Conservation (phyloP, 345 rosid genomes). For the Reutealis trisperma region DNA sequence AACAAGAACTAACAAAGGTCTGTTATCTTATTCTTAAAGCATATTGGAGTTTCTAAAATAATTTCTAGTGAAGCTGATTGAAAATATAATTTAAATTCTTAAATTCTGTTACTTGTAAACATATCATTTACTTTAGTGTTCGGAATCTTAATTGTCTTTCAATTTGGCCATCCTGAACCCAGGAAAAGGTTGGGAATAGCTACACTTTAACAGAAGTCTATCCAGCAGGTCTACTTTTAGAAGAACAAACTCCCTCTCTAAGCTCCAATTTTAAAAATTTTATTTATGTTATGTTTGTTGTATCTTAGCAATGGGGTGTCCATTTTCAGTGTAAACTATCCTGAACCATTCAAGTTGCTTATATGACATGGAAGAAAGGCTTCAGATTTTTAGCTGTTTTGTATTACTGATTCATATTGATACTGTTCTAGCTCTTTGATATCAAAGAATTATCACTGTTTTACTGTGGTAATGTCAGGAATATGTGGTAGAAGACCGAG, state of each 20-base stretch:
- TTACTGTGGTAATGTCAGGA: slow-evolving; percentile 50
- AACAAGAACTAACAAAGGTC: slow-evolving; percentile 98
- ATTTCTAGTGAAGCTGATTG: neutral
- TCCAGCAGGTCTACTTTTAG: neutral
- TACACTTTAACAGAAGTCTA: neutral
- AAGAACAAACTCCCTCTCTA: slow-evolving; percentile 10
- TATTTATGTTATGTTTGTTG: neutral
- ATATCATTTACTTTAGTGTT: neutral
- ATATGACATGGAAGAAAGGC: slow-evolving; percentile 2
- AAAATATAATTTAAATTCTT: neutral
- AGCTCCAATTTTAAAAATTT: neutral
- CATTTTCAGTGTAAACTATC: neutral
- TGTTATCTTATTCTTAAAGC: slow-evolving; percentile 6
- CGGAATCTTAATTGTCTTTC: neutral
- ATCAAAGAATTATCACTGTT: neutral
- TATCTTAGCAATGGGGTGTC: neutral
- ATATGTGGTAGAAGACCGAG: slow-evolving; percentile 91
- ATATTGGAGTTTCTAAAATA: slow-evolving; percentile 1
- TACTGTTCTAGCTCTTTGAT: neutral
- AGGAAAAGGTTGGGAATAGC: neutral
- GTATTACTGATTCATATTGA: neutral
- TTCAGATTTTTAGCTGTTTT: neutral
- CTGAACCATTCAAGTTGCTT: slow-evolving; percentile 11
- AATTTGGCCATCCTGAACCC: neutral
- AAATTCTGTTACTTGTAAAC: neutral